Evolutionary conservation across 1,284 basidiomycete species (phyloP), one percentile per base, ranked within the genome.

Genomic region (Microbotryomycetes sp.): DNA sequence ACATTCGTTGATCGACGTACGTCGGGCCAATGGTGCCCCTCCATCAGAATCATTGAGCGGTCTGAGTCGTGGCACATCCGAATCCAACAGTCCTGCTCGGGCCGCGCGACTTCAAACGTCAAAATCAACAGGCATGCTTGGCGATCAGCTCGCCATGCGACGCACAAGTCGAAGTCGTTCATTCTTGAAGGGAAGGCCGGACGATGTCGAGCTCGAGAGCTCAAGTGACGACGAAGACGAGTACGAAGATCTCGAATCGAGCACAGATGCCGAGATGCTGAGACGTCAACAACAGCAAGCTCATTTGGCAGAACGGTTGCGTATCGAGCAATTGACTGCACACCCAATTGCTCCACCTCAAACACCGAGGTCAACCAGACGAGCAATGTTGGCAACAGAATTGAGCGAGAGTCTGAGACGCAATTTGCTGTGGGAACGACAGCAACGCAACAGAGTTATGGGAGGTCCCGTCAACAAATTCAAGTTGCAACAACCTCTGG

Each of bases 321-420:
- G 51, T 3, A 30, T 31, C 25, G 51, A 51, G 30, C 32, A 29
- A 58, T 55, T 49, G 53, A 42, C 19, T 29, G 16, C 23, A 7
- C 58, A 56, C 16, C 86, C 87, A 0, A 77, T 85, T 22, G 81
- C 84, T 0, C 78, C 82, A 29, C 87, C 89, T 0, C 86, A 86
- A 69, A 88, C 89, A 1, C 91, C 91, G 1, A 83, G 87, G 30
- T 90, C 91, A 42, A 92, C 88, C 19, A 81, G 90, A 4, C 80
- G 87, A 53, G 82, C 84, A 70, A 92, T 93, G 88, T 80, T 93
- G 54, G 80, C 84, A 60, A 86, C 85, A 25, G 91, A 94, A 76
- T 79, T 94, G 72, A 87, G 87, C 51, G 91, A 93, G 77, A 87
- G 85, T 64, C 76, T 94, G 63, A 80, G 91, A 23, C 79, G 86